Evolutionary conservation across 495 filamentous ascomycete genomes (phyloP).

Genomic region (Aspergillus campestris): DNA sequence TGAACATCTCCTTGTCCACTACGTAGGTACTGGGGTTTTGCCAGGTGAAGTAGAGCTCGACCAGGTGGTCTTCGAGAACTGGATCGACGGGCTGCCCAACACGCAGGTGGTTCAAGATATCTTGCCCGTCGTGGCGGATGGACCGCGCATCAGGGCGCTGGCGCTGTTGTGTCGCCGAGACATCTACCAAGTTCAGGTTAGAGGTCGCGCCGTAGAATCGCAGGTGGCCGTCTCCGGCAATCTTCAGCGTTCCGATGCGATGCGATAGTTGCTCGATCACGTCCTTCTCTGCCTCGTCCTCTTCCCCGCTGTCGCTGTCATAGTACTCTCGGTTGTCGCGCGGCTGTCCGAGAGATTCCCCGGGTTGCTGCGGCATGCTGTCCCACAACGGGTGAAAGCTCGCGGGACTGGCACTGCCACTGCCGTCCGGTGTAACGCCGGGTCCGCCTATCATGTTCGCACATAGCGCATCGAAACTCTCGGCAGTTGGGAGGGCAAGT

Average conservation of each 20-base stretch:
- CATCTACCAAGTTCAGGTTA: constrained; percentile 41
- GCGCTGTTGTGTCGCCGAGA: constrained; percentile 36
- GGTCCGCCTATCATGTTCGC: constrained; percentile 23
- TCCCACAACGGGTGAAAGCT: constrained; percentile 21
- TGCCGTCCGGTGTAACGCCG: constrained; percentile 14
- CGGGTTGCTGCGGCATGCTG: constrained; percentile 30
- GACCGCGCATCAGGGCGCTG: constrained; percentile 45
- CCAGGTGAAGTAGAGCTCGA: constrained; percentile 45
- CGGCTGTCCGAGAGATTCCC: constrained; percentile 15
- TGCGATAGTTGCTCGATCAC: constrained; percentile 39
- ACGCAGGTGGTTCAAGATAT: constrained; percentile 35
- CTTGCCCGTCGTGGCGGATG: constrained; percentile 38
- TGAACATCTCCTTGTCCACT: constrained; percentile 42
- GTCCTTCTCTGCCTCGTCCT: constrained; percentile 36
- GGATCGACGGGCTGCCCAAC: constrained; percentile 35
- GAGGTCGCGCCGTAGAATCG: constrained; percentile 42
- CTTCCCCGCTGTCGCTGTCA: constrained; percentile 36
- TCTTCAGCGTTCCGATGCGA: constrained; percentile 41
- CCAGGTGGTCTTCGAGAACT: constrained; percentile 37
- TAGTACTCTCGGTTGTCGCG: constrained; percentile 14
- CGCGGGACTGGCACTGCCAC: constrained; percentile 20
- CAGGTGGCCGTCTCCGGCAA: constrained; percentile 41
- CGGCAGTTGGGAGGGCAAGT: constrained; percentile 36
- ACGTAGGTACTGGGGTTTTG: constrained; percentile 42
- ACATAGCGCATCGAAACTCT: constrained; percentile 34